Evolutionary conservation across 306 rosid species (phyloP), one percentile per base, ranked within the genome.

Genomic region (Pueraria montana): DNA sequence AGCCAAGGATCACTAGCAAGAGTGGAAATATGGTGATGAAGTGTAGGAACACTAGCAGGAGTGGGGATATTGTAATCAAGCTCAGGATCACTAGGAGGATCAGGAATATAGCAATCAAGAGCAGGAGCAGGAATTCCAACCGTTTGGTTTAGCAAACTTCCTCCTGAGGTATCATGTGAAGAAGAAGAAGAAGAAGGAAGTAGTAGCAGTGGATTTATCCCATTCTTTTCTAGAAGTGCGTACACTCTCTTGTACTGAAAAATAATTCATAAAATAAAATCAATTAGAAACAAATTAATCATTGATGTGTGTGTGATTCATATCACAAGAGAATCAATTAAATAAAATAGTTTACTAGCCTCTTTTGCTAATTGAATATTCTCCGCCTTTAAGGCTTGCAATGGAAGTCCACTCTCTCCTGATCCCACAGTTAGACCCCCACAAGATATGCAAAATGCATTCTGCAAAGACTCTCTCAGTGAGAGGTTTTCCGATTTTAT

Each of bases 201-300:
- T n/a, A 17, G 56, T 34, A 82, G 40, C 34, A 84, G 2, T 21
- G 88, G 85, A 46, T 82, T 79, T 46, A 7, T 18, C 23, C 84
- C 88, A 38, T 84, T 81, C 55, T 18, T 75, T 70, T 82, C 79
- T 8, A 93, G 72, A 82, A 89, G 65, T 63, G 18, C 5, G 16
- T 83, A 48, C 12, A 89, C 42, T 43, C 80, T 89, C 8, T 87
- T 76, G 79, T 75, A 83, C 96, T 93, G 92, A 81, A 86, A 73
- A 88, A 45, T 12, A 46, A 43, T 68, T 53, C 63, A 55, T 12
- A 23, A 26, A 16, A 23, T 6, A 11, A 61, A 13, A 13, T 27
- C 32, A 49, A 24, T 6, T 6, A 49, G 26, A 72, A 24, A 23
- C 4, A 20, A 61, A 27, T 24, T 0, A 70, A 66, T 36, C 16